Base-by-base conservation (phyloP, 371 early-diverging fungal species). In the Mortierella polycephala region DNA sequence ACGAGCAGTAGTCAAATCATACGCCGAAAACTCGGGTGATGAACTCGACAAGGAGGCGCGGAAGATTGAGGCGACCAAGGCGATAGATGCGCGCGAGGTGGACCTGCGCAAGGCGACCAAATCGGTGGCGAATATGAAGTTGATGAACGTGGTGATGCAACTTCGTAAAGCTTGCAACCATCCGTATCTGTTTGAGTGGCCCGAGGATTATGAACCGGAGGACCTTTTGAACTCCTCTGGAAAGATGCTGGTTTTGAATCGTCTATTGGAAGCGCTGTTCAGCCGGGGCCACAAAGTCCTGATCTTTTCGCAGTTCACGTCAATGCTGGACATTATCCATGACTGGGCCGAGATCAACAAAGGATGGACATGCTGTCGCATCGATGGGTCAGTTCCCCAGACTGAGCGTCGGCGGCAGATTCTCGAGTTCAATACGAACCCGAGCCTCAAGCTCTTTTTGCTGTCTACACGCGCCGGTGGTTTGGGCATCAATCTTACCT, bases 401-500 rank as follows among this genome's bases (percentile, higher is more conserved):
- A 93, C 92, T 30, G 90, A 91, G 1, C 89, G 99, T 16, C 86
- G 91, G 49, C 80, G 88, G 53, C 90, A 96, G 66, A 85, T 84
- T 58, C 63, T 67, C n/a, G 84, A 85, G 10, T 94, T 90, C 80
- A 94, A 94, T 76, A 83, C 69, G 18, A 75, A 86, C 68, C 81
- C 83, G 6, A 69, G 83, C 7, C 69, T 79, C 39, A 93, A 91
- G 62, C 82, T 99, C 21, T 99, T 99, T 79, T 83, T 99, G 50
- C 82, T 99, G 37, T 95, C 96, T 40, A 99, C 99, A 0, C 90
- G 99, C 57, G 98, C 99, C 20, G 99, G 99, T 74, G 96, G 97
- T 0, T 82, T 99, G 45, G 98, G 98, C 59, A 95, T 99, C 75
- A 99, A 99, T 67, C 83, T 98, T 69, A 93, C 95, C 11, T 90